Base-by-base conservation (phyloP, 2,329 filamentous ascomycete species). In the Colletotrichum shisoi region DNA sequence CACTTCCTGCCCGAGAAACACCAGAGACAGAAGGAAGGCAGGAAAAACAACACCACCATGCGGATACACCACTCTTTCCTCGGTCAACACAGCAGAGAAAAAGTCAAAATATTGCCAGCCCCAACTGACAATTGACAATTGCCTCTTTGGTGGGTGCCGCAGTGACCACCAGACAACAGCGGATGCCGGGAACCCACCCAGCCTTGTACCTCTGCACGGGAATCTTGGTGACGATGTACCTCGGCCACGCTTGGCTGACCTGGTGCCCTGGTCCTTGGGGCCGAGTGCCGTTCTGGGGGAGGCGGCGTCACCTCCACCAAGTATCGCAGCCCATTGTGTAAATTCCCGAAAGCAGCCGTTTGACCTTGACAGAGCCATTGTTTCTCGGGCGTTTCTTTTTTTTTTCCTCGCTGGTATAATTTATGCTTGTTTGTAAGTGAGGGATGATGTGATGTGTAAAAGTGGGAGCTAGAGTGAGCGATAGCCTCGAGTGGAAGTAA, bases 141-240 rank as follows among this genome's bases (percentile, higher is more conserved):
- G 24, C 46, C 6, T 13, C 46, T 46, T 12, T 40, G 5, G 48
- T 11, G 27, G 37, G n/a, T 34, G 31, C n/a, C n/a, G 12, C 51
- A 54, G 34, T 31, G 34, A 54, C 52, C 19, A 54, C 31, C 49
- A 13, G 49, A 21, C 40, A 45, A 46, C 21, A 59, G 39, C n/a
- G 52, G 59, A 45, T 42, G 27, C n/a, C 19, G 17, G 17, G 15
- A 52, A 17, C 39, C 59, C 31, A 42, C 49, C 57, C 21, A 21
- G 19, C 3, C 45, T 63, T 48, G 64, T 67, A 56, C 49, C 61
- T 56, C 61, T 46, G 27, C 48, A 17, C 17, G 45, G 40, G 27
- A 60, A 59, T 51, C 61, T 67, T 54, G 54, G 59, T 61, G 34
- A 51, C 19, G 31, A 59, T 54, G 42, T 59, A 64, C 61, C 64